phyloP scores from a whole-genome alignment of 768 basidiomycete genomes.

The Suillus luteus region DNA sequence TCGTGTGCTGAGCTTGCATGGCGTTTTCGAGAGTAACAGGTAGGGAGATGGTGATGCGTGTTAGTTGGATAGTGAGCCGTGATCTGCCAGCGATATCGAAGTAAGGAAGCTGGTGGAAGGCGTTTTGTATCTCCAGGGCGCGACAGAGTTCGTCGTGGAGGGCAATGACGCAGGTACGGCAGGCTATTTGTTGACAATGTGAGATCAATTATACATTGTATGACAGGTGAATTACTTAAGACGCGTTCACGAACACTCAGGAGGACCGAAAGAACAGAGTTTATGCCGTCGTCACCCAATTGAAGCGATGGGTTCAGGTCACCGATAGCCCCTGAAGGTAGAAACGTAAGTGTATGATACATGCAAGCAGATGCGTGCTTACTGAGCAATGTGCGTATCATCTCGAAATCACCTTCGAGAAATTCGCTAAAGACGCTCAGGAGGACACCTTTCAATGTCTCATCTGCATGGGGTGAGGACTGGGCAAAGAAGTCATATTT shows the following conservation, averaged over 20 bases:
- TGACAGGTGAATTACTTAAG: slow-evolving; percentile 52
- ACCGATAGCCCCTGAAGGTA: slow-evolving; percentile 63
- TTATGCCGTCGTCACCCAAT: slow-evolving; percentile 77
- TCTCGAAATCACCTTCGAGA: slow-evolving; percentile 84
- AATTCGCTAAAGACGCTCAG: slow-evolving; percentile 79
- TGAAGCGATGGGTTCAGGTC: slow-evolving; percentile 79
- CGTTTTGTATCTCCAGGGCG: slow-evolving; percentile 80
- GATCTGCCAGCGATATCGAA: slow-evolving; percentile 77
- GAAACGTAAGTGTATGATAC: slow-evolving; percentile 4
- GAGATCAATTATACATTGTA: neutral
- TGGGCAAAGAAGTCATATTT: slow-evolving; percentile 56
- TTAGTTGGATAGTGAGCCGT: slow-evolving; percentile 74
- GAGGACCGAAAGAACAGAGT: slow-evolving; percentile 70
- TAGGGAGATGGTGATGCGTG: slow-evolving; percentile 72
- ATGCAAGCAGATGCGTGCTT: slow-evolving; percentile 28
- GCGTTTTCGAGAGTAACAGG: slow-evolving; percentile 76
- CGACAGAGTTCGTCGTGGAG: slow-evolving; percentile 73
- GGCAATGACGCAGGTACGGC: slow-evolving; percentile 73
- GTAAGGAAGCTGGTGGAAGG: slow-evolving; percentile 74
- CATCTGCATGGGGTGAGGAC: slow-evolving; percentile 63
- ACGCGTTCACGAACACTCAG: slow-evolving; percentile 72
- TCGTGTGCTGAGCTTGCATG: slow-evolving; percentile 46
- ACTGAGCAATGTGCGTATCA: slow-evolving; percentile 77
- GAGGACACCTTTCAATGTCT: slow-evolving; percentile 77
- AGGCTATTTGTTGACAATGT: slow-evolving; percentile 46